phyloP scores from a whole-genome alignment of 1,284 basidiomycete species.

The Cutaneotrichosporon spelunceum region DNA sequence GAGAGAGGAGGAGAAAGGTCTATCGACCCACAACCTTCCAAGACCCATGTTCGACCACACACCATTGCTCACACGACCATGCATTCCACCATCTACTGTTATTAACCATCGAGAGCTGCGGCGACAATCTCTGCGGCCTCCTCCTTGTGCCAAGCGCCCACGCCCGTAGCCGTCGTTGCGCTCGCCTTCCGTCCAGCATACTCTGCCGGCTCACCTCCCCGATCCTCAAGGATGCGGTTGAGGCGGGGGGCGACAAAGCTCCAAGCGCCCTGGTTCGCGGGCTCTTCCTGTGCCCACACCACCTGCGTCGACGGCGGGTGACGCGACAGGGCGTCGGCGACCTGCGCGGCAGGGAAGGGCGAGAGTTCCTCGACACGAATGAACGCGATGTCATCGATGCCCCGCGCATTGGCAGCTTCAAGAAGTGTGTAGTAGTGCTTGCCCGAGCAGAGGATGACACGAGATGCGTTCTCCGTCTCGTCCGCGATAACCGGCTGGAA shows the following conservation, averaged over 20 bases:
- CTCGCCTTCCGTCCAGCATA: conserved; percentile 69
- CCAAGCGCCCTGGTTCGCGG: conserved; percentile 78
- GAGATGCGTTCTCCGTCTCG: conserved; percentile 28
- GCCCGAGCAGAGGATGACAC: conserved; percentile 59
- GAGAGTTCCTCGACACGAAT: conserved; percentile 77
- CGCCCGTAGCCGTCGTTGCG: conserved; percentile 73
- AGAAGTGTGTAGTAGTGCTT: conserved; percentile 83
- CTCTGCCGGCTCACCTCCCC: conserved; percentile 43
- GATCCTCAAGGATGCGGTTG: conserved; percentile 55
- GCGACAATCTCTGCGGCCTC: conserved; percentile 65
- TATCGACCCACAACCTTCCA: too few species aligned
- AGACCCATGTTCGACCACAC: too few species aligned
- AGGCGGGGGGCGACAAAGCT: conserved; percentile 63
- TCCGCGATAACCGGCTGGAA: conserved; percentile 74
- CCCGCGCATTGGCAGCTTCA: conserved; percentile 61
- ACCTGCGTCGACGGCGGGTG: conserved; percentile 56
- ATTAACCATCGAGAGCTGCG: conserved; percentile 46
- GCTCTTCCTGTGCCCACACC: conserved; percentile 78
- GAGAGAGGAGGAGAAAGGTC: too few species aligned
- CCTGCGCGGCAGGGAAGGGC: conserved; percentile 70
- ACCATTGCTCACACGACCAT: background rate
- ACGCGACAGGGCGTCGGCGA: conserved; percentile 55
- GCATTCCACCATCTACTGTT: background rate
- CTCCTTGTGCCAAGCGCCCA: conserved; percentile 63
- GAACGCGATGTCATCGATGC: conserved; percentile 58